Percentiles rank a stretch among this genome's conserved stretches.
phyloP scores from a whole-genome alignment of 345 rosid genomes.

The Turnera subulata region DNA sequence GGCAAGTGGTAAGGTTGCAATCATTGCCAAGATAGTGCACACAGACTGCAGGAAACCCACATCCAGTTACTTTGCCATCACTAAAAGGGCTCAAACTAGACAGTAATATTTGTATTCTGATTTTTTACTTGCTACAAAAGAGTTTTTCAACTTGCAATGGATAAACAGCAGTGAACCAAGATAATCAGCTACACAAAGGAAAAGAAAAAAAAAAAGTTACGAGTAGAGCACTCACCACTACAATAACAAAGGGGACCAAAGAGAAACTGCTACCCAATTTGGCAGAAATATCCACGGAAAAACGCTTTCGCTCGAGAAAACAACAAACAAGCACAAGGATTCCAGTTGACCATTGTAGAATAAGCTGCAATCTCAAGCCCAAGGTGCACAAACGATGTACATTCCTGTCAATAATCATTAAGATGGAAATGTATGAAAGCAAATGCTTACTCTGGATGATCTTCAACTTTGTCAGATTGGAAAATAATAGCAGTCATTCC shows the following conservation, averaged over 20 bases:
- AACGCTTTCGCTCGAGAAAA: conserved; percentile 67
- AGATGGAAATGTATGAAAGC: conserved; percentile 35
- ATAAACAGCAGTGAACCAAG: background rate
- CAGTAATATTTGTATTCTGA: background rate
- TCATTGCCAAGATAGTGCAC: conserved; percentile 89
- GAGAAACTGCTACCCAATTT: conserved; percentile 98
- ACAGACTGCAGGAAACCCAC: conserved; percentile 45
- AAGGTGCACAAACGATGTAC: conserved; percentile 42
- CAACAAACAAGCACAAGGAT: conserved; percentile 78
- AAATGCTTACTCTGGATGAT: conserved; percentile 32
- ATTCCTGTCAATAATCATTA: conserved; percentile 48
- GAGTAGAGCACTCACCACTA: conserved; percentile 63
- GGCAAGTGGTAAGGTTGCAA: conserved; percentile 89
- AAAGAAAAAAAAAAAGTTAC: background rate
- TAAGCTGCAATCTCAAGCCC: conserved; percentile 91
- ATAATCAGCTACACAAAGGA: background rate
- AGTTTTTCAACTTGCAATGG: background rate
- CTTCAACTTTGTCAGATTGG: conserved; percentile 25
- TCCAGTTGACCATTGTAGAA: conserved; percentile 87
- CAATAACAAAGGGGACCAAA: conserved; percentile 74
- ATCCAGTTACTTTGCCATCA: conserved; percentile 1
- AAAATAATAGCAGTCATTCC: conserved; percentile 11
- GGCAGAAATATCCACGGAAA: conserved; percentile 59
- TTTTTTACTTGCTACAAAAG: background rate
- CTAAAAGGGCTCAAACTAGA: background rate